Evolutionary conservation across 345 rosid genomes (phyloP).

Genomic region (Acer negundo): DNA sequence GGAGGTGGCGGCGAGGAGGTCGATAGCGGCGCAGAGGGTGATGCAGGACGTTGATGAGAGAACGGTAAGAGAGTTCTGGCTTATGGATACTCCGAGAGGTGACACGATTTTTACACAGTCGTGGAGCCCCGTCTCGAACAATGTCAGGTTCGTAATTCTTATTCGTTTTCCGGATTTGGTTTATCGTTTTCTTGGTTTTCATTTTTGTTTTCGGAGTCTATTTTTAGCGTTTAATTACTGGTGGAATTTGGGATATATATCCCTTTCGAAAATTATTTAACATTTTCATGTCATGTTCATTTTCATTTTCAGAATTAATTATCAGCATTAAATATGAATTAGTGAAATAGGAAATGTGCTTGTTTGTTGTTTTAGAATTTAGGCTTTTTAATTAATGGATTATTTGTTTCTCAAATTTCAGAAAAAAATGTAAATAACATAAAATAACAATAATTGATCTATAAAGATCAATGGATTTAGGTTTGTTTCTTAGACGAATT

Average conservation of each 20-base stretch:
- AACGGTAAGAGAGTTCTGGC: conserved; percentile 47
- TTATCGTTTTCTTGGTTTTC: too few species aligned
- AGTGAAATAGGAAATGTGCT: not conserved
- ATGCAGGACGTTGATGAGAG: conserved; percentile 53
- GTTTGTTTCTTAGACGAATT: not conserved
- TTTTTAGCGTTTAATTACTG: not conserved
- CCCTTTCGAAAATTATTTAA: not conserved
- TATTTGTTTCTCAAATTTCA: not conserved
- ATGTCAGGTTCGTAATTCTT: conserved; percentile 50
- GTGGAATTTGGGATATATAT: too few species aligned
- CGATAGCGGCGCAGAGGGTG: conserved; percentile 64
- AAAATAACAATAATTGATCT: not conserved
- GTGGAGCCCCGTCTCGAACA: conserved; percentile 60
- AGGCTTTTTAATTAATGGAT: not conserved
- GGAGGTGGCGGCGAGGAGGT: conserved; percentile 64
- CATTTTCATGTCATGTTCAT: not conserved
- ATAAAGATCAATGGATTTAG: not conserved
- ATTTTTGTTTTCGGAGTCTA: not conserved
- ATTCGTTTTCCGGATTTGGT: not conserved
- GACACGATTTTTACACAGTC: conserved; percentile 78
- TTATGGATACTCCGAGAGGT: conserved; percentile 60
- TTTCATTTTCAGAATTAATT: not conserved
- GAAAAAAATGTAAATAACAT: not conserved
- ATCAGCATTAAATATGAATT: not conserved
- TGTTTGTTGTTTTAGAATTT: not conserved